Evolutionary conservation across 176 grass and related monocot genomes (phyloP).

Genomic region (Chloris gayana): DNA sequence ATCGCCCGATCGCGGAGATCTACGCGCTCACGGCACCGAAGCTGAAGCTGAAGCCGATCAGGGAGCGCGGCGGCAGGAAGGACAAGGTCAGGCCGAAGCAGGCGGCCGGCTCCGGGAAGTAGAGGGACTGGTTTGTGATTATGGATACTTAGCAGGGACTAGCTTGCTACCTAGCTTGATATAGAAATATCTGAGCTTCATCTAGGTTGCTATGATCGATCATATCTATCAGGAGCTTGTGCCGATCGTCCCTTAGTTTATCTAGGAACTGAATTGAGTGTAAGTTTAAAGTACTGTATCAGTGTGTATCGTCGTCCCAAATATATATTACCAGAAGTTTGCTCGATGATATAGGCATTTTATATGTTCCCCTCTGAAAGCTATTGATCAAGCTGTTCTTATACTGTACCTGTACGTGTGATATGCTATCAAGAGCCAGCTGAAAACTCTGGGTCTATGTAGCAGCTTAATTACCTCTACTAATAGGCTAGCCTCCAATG

Average conservation of each 20-base stretch:
- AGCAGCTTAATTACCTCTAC: too few relatives aligned
- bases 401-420: too few relatives aligned
- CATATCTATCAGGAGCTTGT: neutral
- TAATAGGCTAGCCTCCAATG: too few relatives aligned
- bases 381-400: too few relatives aligned
- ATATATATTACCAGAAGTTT: neutral
- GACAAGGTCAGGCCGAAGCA: neutral
- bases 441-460: too few relatives aligned
- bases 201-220: neutral
- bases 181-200: neutral
- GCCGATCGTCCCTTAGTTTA: neutral
- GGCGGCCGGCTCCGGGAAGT: conserved; percentile 12
- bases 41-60: conserved; percentile 1
- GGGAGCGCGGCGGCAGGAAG: conserved; percentile 16
- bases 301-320: neutral
- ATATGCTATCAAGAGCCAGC: too few relatives aligned
- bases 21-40: conserved; percentile 42
- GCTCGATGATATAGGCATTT: too few relatives aligned
- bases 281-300: neutral
- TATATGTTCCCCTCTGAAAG: too few relatives aligned
- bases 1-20: conserved; percentile 56
- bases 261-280: neutral
- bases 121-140: conserved; percentile 41
- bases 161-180: conserved; percentile 27
- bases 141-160: conserved; percentile 37